Evolutionary conservation across 805 yeast genomes (phyloP).

Genomic region (Myxozyma kluyveri): DNA sequence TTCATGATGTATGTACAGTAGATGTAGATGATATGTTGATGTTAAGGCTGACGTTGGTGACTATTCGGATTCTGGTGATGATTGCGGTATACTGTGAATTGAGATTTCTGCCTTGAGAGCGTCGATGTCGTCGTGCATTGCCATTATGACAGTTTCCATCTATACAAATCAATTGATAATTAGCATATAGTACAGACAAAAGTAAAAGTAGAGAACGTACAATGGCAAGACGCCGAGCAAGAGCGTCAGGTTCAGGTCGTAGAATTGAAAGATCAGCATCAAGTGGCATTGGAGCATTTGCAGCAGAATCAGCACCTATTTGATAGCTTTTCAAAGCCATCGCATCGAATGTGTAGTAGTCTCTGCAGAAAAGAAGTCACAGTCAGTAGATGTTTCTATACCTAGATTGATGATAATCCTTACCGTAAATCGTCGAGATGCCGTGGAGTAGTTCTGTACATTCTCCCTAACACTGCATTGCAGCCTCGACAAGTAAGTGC

Average conservation of each 20-base stretch:
- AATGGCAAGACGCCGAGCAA: slow-evolving; percentile 27
- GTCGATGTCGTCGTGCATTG: slow-evolving; percentile 29
- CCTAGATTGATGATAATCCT: not conserved
- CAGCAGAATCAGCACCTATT: slow-evolving; percentile 27
- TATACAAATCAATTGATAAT: not conserved
- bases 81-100: not conserved
- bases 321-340: slow-evolving; percentile 30
- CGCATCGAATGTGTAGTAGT: slow-evolving; percentile 31
- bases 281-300: slow-evolving; percentile 12
- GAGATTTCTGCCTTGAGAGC: slow-evolving; percentile 10
- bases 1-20: not conserved
- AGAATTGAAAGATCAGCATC: slow-evolving; percentile 24
- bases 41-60: no score
- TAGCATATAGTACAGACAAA: not conserved
- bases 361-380: no score
- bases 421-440: slow-evolving; percentile 31
- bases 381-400: not conserved
- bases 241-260: slow-evolving; percentile 23
- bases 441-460: slow-evolving; percentile 34
- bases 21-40: not conserved
- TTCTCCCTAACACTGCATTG: slow-evolving; percentile 28
- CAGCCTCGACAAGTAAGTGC: slow-evolving; percentile 30
- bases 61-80: no score
- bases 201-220: slow-evolving; percentile 6
- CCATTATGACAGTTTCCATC: slow-evolving; percentile 31